These are phyloP conservation scores for Globisporangium nagaii DNA, from an alignment of 352 stramenopile genomes.

Conservation along the genomic window DNA sequence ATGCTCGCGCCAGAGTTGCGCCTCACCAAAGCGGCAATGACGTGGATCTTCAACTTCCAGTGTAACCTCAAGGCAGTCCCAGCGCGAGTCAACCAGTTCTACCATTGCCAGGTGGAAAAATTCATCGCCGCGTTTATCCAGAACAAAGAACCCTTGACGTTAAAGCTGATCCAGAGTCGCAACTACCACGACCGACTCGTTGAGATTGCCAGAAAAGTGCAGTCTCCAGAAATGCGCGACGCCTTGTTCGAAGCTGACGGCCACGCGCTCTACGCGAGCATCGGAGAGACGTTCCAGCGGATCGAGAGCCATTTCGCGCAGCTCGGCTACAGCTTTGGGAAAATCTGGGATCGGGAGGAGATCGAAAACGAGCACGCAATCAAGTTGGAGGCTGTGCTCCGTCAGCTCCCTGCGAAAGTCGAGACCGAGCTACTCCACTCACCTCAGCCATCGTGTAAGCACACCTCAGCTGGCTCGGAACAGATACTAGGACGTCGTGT, in stretches of 20 bases:
- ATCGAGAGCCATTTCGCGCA: not conserved
- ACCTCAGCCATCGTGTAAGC: too few species aligned
- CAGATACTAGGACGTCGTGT: not conserved
- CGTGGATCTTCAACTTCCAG: too few species aligned
- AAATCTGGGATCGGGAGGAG: not conserved
- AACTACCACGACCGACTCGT: conserved; percentile 6
- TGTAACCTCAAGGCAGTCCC: too few species aligned
- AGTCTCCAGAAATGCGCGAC: not conserved
- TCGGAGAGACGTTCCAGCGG: not conserved
- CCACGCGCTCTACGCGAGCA: not conserved
- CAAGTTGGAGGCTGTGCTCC: not conserved
- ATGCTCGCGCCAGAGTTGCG: too few species aligned
- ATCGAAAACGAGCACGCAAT: not conserved
- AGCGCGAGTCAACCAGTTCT: too few species aligned
- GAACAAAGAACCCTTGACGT: too few species aligned
- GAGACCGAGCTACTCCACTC: too few species aligned
- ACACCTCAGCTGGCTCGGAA: not conserved
- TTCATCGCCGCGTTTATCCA: too few species aligned
- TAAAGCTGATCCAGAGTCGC: too few species aligned
- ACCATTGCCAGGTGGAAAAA: too few species aligned
- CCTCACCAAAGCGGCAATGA: too few species aligned
- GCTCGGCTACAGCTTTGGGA: not conserved
- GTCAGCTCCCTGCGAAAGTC: too few species aligned
- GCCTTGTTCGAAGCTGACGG: not conserved
- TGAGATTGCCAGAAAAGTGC: not conserved